phyloP scores from a whole-genome alignment of 23 red algal species.

The Pyropia yezoensis region DNA sequence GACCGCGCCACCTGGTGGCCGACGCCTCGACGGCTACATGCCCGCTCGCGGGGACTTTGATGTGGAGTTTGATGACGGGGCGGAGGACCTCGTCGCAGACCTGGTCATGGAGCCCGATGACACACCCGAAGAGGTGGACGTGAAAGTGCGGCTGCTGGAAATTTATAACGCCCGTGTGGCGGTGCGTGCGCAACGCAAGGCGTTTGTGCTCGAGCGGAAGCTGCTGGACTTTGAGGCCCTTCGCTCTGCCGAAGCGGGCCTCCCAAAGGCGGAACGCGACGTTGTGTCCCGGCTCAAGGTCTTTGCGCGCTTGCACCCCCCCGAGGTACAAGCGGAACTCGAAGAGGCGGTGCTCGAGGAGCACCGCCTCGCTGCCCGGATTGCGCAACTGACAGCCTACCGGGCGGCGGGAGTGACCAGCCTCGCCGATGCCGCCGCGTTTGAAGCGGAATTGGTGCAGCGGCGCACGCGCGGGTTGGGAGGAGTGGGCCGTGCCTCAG shows the following conservation, averaged over 20 bases:
- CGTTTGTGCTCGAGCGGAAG: slow-evolving; percentile 39
- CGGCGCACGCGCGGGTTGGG: too few species aligned
- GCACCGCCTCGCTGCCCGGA: background rate
- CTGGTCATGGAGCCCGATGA: slow-evolving; percentile 33
- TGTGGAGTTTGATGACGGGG: slow-evolving; percentile 80
- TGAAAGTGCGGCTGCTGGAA: slow-evolving; percentile 57
- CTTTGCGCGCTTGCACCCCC: slow-evolving; percentile 19
- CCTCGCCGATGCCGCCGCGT: too few species aligned
- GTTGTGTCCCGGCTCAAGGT: slow-evolving; percentile 21
- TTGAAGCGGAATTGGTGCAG: too few species aligned
- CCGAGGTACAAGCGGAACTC: slow-evolving; percentile 1
- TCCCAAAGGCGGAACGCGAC: slow-evolving; percentile 20
- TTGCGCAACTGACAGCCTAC: too few species aligned
- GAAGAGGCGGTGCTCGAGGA: slow-evolving; percentile 1
- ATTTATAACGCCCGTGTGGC: slow-evolving; percentile 63
- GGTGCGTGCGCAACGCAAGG: slow-evolving; percentile 53
- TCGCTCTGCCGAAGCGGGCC: background rate
- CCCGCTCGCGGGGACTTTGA: slow-evolving; percentile 84
- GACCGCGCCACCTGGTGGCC: background rate
- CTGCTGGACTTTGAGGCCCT: slow-evolving; percentile 41
- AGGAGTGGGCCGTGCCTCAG: too few species aligned
- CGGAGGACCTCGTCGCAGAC: slow-evolving; percentile 73
- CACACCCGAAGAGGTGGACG: slow-evolving; percentile 17
- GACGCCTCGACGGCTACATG: slow-evolving; percentile 40
- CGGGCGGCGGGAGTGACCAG: too few species aligned